Evolutionary conservation across 305 asterid genomes (phyloP), one percentile per base, ranked within the genome.

Genomic region (Vinca major): DNA sequence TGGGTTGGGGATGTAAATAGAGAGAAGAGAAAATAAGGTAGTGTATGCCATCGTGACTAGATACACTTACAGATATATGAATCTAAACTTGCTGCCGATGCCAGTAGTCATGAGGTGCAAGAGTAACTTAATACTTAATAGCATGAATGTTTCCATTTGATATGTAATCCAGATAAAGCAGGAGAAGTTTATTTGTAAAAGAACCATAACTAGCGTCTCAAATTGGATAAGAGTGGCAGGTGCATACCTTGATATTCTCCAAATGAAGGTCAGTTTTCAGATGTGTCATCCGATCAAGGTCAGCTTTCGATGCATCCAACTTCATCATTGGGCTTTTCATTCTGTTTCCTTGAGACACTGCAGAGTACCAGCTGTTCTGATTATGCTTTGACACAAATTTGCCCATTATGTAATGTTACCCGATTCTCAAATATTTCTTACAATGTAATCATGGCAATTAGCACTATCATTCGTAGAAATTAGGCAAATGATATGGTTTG

Each of bases 281-380:
- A 62, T 44, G 62, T 53, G 51, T 20, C 64, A 67, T 67, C 69
- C 40, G 57, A 7, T 62, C 67, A 11, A 60, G 26, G 44, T 67
- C 71, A 48, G 72, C 54, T 40, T 60, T 67, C 50, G 72, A 71
- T 49, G 63, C 69, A 61, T 73, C 68, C 55, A 73, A 66, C 55
- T 61, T 73, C 48, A 21, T 66, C 9, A 41, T 50, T 66, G 51
- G 39, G 72, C 62, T 52, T 21, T 43, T 61, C 63, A 68, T 40
- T 47, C 16, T 26, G 19, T 58, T 73, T 26, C 37, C 51, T 55
- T 43, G 68, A 53, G 58, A 61, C 49, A 13, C 77, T 73, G 49
- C 49, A 67, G 58, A 65, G 9, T 37, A 49, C 40, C 43, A 54
- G 36, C 51, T 72, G 10, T 47, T 55, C 26, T 37, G 37, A 45